Evolutionary conservation across 495 filamentous ascomycete genomes (phyloP), one percentile per base, ranked within the genome.

Genomic region (Penicillium roqueforti): DNA sequence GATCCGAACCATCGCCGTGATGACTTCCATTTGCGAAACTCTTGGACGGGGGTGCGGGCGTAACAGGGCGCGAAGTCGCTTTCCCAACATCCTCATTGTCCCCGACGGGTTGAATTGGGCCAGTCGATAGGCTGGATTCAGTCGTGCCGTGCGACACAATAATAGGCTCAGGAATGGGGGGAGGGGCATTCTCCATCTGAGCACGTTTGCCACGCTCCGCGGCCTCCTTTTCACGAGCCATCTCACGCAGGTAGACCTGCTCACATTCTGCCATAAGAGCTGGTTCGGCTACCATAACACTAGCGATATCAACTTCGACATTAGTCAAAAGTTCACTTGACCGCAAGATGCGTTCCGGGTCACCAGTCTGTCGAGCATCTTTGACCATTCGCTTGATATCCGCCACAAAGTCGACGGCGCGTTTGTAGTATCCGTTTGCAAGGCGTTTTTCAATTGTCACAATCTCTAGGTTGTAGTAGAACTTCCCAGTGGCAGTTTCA

Each of bases 391-490:
- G 80, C 61, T 87, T 85, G 58, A 97, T 84, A 65, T 98, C 93
- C 28, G 83, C 82, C 48, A 93, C 70, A 61, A 96, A 98, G 61
- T 97, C 91, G 53, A 82, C 83, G 0, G 91, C 86, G 14, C 90
- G 80, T 63, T 89, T 90, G 71, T 98, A 98, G 68, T 87, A 97
- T 18, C 95, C 93, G 70, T 97, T 96, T 5, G 89, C 90, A 22
- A 97, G 77, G 29, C 93, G 86, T 62, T 93, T 89, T 74, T 98
- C 93, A 51, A 98, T 96, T 6, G 87, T 93, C 4, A 83, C 86
- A n/a, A 88, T 86, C 58, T 97, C 91, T 47, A 97, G 73, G 59
- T 98, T 98, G 74, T 97, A 97, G 63, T 82, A 97, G 68, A 91
- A 91, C 62, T 92, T 95, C 40, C 81, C 83, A 1, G 85, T 87